These are phyloP conservation scores for Penicillium ucsense DNA, from an alignment of 495 filamentous ascomycete genomes.

Conservation along the genomic window DNA sequence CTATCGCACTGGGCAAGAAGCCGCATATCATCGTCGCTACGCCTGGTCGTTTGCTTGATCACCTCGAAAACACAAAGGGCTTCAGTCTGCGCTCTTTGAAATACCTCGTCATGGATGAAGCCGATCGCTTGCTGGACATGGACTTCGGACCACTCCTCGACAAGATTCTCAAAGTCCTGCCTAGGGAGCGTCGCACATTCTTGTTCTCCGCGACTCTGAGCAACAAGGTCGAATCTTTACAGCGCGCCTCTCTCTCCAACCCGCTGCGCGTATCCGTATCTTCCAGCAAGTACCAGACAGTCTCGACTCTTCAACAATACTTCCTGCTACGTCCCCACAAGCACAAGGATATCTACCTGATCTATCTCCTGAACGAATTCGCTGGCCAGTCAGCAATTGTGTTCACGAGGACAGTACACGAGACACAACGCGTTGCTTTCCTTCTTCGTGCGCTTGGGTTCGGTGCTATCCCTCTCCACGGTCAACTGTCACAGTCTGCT, in stretches of 20 bases:
- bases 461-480: slow-evolving; percentile 84
- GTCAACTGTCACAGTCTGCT: slow-evolving; percentile 74
- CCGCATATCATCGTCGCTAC: slow-evolving; percentile 83
- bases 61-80: slow-evolving; percentile 93
- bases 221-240: slow-evolving; percentile 83
- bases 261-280: slow-evolving; percentile 64
- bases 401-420: slow-evolving; percentile 88
- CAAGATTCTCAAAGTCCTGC: slow-evolving; percentile 85
- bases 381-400: slow-evolving; percentile 76
- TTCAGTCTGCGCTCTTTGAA: slow-evolving; percentile 72
- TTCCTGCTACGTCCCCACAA: slow-evolving; percentile 82
- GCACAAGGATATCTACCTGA: slow-evolving; percentile 84
- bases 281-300: slow-evolving; percentile 77
- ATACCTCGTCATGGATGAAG: slow-evolving; percentile 92
- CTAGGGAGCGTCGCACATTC: slow-evolving; percentile 67
- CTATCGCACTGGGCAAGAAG: slow-evolving; percentile 81
- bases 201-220: slow-evolving; percentile 93
- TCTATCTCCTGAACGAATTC: slow-evolving; percentile 77
- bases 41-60: slow-evolving; percentile 82
- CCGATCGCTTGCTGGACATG: slow-evolving; percentile 83
- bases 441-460: slow-evolving; percentile 71
- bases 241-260: slow-evolving; percentile 75
- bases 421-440: slow-evolving; percentile 75
- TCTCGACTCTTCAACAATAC: slow-evolving; percentile 70
- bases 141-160: slow-evolving; percentile 90